Conservation (phyloP, 2,329 filamentous ascomycete species). For the Aspergillus luchuensis region DNA sequence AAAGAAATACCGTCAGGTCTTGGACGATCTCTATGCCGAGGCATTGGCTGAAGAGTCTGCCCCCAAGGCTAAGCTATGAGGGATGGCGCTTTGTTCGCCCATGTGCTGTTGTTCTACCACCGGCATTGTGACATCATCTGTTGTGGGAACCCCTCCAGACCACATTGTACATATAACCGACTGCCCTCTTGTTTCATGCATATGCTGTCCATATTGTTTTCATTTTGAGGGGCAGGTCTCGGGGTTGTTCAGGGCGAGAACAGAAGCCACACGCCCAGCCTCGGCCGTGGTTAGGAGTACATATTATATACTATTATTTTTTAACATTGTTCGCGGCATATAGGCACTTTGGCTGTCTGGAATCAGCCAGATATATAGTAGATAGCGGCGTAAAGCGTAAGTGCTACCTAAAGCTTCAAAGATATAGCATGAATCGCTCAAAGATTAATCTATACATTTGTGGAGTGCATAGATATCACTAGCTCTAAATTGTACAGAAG, state of each 20-base stretch:
- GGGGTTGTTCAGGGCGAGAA: neutral
- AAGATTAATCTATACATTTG: too few species aligned
- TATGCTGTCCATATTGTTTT: neutral
- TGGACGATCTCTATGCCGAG: slow-evolving; percentile 65
- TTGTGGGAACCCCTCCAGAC: neutral
- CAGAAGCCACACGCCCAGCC: neutral
- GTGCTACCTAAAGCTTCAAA: too few species aligned
- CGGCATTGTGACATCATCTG: neutral
- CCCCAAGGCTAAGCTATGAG: slow-evolving; percentile 45
- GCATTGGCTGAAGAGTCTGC: slow-evolving; percentile 44
- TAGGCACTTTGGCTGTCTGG: neutral
- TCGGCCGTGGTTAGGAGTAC: neutral
- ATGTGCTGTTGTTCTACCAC: neutral
- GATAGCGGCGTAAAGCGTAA: neutral
- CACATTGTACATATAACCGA: neutral
- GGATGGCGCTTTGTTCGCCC: neutral
- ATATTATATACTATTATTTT: neutral
- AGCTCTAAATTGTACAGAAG: too few species aligned
- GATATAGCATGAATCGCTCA: too few species aligned
- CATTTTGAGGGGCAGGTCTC: neutral
- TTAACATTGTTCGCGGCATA: neutral
- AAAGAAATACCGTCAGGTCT: slow-evolving; percentile 60
- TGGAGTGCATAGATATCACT: too few species aligned
- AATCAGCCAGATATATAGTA: neutral
- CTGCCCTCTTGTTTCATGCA: neutral